Conservation (phyloP, 1,139 yeast species). For the Hansenula sp. region DNA sequence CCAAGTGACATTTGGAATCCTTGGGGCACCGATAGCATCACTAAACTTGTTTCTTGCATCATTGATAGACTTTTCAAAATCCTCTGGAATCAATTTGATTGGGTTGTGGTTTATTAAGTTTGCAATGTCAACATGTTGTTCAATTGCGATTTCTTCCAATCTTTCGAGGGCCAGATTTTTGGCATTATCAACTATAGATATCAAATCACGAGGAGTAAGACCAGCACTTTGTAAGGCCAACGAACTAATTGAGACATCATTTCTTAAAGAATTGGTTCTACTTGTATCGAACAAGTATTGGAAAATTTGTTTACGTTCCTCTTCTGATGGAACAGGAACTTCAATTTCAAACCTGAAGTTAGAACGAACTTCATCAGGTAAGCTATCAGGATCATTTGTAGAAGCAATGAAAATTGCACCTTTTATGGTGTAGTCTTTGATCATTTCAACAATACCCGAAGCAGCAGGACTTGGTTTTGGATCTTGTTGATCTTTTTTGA, state of each 20-base stretch:
- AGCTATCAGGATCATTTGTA: conserved; percentile 64
- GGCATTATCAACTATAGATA: conserved; percentile 66
- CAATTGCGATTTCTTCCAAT: conserved; percentile 24
- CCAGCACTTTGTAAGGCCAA: conserved; percentile 92
- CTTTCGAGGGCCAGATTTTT: conserved; percentile 55
- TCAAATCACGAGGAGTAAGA: conserved; percentile 78
- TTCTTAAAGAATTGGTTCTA: conserved; percentile 26
- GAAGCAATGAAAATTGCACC: conserved; percentile 62
- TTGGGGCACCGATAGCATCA: conserved; percentile 95
- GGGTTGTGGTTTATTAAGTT: conserved; percentile 43
- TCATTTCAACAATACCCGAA: conserved; percentile 54
- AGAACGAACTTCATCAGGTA: conserved; percentile 65
- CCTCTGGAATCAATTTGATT: conserved; percentile 54
- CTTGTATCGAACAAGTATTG: conserved; percentile 36
- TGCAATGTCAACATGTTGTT: conserved; percentile 22
- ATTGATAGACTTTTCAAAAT: conserved; percentile 69
- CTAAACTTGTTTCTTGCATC: conserved; percentile 85
- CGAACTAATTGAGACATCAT: conserved; percentile 55
- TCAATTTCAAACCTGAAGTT: conserved; percentile 74
- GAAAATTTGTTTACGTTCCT: conserved; percentile 66
- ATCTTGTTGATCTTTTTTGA: conserved; percentile 64
- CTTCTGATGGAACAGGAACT: conserved; percentile 74
- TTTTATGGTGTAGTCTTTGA: conserved; percentile 48
- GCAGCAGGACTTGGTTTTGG: conserved; percentile 50
- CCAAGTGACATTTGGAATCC: conserved; percentile 94